These are phyloP conservation scores for Fraxinus anomala DNA, from an alignment of 257 asterid genomes.

Conservation along the genomic window DNA sequence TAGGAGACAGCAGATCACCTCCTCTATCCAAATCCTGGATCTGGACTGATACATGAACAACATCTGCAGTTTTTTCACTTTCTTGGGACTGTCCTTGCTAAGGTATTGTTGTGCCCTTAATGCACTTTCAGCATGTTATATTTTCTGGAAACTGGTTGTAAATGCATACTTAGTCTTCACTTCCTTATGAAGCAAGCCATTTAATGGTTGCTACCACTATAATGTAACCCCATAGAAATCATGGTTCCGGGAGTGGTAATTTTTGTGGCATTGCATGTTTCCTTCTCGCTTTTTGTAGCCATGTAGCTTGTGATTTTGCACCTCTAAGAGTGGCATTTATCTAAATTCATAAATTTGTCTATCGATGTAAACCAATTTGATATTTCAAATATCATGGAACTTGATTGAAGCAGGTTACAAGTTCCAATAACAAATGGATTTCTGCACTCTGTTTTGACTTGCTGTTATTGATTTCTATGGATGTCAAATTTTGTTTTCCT, in stretches of 20 bases:
- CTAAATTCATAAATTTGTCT: slow-evolving; percentile 9
- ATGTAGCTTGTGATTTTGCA: slow-evolving; percentile 17
- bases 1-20: slow-evolving; percentile 97
- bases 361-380: slow-evolving; percentile 4
- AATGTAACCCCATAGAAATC: not conserved
- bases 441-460: not conserved
- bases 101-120: slow-evolving; percentile 53
- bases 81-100: slow-evolving; percentile 93
- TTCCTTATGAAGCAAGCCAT: slow-evolving; percentile 12
- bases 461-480: not conserved
- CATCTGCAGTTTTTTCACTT: slow-evolving; percentile 93
- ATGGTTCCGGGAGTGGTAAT: not conserved
- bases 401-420: not conserved
- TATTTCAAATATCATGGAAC: not conserved
- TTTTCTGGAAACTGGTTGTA: slow-evolving; percentile 12
- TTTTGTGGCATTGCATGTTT: not conserved
- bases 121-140: slow-evolving; percentile 20
- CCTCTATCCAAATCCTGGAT: slow-evolving; percentile 97
- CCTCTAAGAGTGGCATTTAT: slow-evolving; percentile 5
- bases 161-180: slow-evolving; percentile 5
- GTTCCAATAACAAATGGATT: not conserved
- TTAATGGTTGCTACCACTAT: not conserved
- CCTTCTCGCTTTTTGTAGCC: not conserved
- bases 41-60: slow-evolving; percentile 80
- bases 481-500: not conserved